phyloP scores from a whole-genome alignment of 2,329 filamentous ascomycete genomes.

The Shiraia sp. region DNA sequence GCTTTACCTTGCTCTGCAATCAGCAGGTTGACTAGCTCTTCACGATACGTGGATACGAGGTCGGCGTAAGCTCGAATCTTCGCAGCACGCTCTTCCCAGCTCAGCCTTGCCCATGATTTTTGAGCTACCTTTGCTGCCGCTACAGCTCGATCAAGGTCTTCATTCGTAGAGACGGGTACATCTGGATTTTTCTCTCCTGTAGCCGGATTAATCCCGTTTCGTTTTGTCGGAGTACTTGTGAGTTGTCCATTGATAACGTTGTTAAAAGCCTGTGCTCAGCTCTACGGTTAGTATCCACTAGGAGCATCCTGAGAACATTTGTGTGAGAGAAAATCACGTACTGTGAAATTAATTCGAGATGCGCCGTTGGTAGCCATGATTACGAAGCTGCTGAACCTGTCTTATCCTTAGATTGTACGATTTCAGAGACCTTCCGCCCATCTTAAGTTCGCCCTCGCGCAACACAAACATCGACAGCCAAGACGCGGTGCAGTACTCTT shows the following conservation, averaged over 20 bases:
- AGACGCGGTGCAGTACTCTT: no score
- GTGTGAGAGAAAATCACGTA: no score
- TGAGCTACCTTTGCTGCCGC: slow-evolving; percentile 50
- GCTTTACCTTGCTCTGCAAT: slow-evolving; percentile 30
- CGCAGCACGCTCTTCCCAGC: slow-evolving; percentile 22
- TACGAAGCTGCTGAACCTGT: no score
- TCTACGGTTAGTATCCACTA: no score
- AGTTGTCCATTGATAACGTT: slow-evolving; percentile 57
- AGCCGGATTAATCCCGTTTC: slow-evolving; percentile 55
- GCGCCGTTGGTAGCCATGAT: no score
- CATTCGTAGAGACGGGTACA: slow-evolving; percentile 52
- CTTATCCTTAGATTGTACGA: no score
- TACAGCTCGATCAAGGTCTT: slow-evolving; percentile 56
- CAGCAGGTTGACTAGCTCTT: slow-evolving; percentile 24
- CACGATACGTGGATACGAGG: slow-evolving; percentile 20
- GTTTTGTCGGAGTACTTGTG: slow-evolving; percentile 46
- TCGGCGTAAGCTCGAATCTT: slow-evolving; percentile 23
- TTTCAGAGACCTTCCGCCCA: no score
- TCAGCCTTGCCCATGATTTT: slow-evolving; percentile 46
- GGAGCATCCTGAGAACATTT: no score
- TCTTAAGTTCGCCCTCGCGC: no score
- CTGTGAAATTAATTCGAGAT: no score
- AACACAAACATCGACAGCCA: no score
- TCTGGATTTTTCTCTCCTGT: slow-evolving; percentile 51
- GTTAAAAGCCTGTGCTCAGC: no score